Evolutionary conservation across 805 yeast species (phyloP), one percentile per base, ranked within the genome.

Genomic region (Maudiozyma barnettii): DNA sequence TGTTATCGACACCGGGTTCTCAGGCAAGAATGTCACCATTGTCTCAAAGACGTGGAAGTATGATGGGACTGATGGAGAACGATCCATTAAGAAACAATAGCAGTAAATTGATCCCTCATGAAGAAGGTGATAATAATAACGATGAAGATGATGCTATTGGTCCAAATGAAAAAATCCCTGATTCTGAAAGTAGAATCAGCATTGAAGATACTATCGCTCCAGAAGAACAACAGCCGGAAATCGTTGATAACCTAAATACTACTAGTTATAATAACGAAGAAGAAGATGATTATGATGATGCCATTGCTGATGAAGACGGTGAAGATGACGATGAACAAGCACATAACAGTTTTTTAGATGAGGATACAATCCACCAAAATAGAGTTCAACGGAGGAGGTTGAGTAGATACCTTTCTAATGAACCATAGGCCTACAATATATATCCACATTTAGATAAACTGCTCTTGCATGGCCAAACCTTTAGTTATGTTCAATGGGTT

Each of bases 351-450:
- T 39, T 31, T 21, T 5, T 43, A 12, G 43, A 46, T 18, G 35
- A 31, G 3, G 41, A 46, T 7, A 42, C 19, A 13, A 33, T 37
- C 20, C n/a, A 38, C 3, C 47, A 45, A 20, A 46, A 49, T 19
- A 46, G 44, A 38, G 10, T 23, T 3, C 47, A 49, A 36, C 49
- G 44, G 22, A 21, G 49, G 14, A 40, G 38, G 29, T 31, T 49
- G 21, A 44, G 47, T 22, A 39, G 36, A 35, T 46, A 48, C 39
- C 20, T 48, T 9, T 39, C 48, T n/a, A 22, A 43, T 23, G 46
- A 47, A 7, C 30, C 18, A 13, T 23, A 30, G n/a, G 9, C 12
- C 29, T 41, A 33, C 5, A 4, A 33, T 26, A n/a, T 40, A 26
- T 40, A 13, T 14, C 26, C 9, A 33, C 16, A 33, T 33, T n/a